Conservation (phyloP, 257 asterid species). For the Plectranthus barbatus region DNA sequence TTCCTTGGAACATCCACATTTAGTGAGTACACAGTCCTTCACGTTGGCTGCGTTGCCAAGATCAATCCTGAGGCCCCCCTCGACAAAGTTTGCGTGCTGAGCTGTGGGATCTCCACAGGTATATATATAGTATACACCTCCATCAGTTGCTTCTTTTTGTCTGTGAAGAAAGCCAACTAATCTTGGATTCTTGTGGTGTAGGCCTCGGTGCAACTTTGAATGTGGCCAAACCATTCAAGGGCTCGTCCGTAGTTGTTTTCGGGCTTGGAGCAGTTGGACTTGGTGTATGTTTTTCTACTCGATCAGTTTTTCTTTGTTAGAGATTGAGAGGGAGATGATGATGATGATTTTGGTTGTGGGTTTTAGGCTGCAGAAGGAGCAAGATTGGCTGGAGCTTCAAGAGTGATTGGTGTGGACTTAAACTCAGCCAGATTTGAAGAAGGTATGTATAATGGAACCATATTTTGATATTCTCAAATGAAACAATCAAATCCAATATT, state of each 20-base stretch:
- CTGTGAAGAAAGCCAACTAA: background rate
- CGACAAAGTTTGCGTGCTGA: slow-evolving; percentile 69
- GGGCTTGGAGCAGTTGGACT: slow-evolving; percentile 82
- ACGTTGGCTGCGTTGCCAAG: slow-evolving; percentile 70
- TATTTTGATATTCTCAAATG: background rate
- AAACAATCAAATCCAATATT: background rate
- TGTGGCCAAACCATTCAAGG: slow-evolving; percentile 67
- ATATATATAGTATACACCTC: background rate
- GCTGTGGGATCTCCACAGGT: slow-evolving; percentile 90
- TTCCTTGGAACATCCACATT: slow-evolving; percentile 79
- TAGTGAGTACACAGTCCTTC: slow-evolving; percentile 70
- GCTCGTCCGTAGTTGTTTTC: slow-evolving; percentile 59
- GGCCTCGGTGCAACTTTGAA: slow-evolving; percentile 90
- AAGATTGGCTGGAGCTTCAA: slow-evolving; percentile 71
- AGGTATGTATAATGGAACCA: slow-evolving; percentile 15
- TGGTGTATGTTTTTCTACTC: slow-evolving; percentile 37
- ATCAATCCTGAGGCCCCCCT: slow-evolving; percentile 72
- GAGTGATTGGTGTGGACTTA: slow-evolving; percentile 65
- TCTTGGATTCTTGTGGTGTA: slow-evolving; percentile 7
- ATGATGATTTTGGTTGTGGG: background rate
- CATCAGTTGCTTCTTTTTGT: too few relatives aligned
- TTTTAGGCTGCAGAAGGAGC: slow-evolving; percentile 83
- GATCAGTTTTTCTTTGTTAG: background rate
- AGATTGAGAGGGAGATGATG: background rate
- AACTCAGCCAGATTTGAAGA: slow-evolving; percentile 42